A percentile compares a stretch with the other conserved stretches of the same genome.
Evolutionary conservation across 352 stramenopile genomes (phyloP).

Genomic region (Phytopythium aichiense): DNA sequence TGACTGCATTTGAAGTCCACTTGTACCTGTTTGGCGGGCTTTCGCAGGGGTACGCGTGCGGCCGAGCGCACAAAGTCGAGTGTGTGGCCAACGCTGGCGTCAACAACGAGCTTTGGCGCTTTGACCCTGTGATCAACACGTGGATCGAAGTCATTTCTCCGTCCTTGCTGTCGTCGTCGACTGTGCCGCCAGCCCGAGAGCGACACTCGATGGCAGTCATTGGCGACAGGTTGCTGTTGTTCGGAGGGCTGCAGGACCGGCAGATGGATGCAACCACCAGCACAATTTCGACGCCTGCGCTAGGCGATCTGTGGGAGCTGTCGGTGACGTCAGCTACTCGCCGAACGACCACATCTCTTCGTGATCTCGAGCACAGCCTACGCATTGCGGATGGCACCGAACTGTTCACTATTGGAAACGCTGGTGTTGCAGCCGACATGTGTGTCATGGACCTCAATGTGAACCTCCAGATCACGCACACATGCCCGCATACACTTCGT

Average conservation of each 20-base stretch:
- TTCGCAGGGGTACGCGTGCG: slow-evolving; percentile 54
- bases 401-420: slow-evolving; percentile 42
- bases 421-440: slow-evolving; percentile 24
- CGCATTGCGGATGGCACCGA: slow-evolving; percentile 44
- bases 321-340: slow-evolving; percentile 40
- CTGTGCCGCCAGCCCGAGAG: slow-evolving; percentile 32
- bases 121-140: slow-evolving; percentile 39
- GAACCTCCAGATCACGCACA: slow-evolving; percentile 48
- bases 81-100: slow-evolving; percentile 33
- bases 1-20: slow-evolving; percentile 41
- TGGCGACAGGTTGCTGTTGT: slow-evolving; percentile 44
- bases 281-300: slow-evolving; percentile 16
- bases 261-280: background rate
- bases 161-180: background rate
- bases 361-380: slow-evolving; percentile 33
- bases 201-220: slow-evolving; percentile 58
- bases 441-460: slow-evolving; percentile 47
- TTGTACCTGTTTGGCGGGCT: slow-evolving; percentile 68
- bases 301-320: slow-evolving; percentile 68
- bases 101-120: slow-evolving; percentile 74
- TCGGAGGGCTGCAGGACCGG: slow-evolving; percentile 41
- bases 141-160: slow-evolving; percentile 42
- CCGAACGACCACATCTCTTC: slow-evolving; percentile 24
- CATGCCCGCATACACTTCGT: slow-evolving; percentile 43
- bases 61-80: slow-evolving; percentile 31